Conservation (phyloP, 768 basidiomycete species). For the Fistulinella prunicolor region DNA sequence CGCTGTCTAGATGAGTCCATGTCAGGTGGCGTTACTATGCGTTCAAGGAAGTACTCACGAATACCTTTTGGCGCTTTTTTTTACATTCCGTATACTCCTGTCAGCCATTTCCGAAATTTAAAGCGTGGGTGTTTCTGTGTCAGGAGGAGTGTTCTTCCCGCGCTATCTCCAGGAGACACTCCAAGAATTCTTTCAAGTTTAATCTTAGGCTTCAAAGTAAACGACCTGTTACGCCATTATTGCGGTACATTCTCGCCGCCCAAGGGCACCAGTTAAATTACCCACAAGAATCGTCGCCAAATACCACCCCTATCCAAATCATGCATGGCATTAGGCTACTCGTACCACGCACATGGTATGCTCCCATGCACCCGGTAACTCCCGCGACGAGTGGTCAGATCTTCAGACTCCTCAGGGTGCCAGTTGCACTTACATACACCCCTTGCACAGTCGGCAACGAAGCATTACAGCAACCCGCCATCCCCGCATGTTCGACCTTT, state of each 20-base stretch:
- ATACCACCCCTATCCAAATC: background rate
- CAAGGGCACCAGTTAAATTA: background rate
- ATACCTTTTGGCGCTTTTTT: background rate
- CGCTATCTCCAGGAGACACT: too few relatives aligned
- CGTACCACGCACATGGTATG: too few relatives aligned
- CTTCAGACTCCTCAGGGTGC: too few relatives aligned
- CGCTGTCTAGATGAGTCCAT: too few relatives aligned
- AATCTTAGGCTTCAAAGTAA: background rate
- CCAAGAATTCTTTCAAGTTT: too few relatives aligned
- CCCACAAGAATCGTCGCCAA: conserved; percentile 8
- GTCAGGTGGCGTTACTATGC: too few relatives aligned
- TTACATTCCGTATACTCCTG: background rate
- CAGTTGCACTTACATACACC: background rate
- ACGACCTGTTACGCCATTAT: conserved; percentile 2
- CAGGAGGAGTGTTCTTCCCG: background rate
- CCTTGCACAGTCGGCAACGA: background rate
- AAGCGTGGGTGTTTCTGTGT: background rate
- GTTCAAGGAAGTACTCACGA: too few relatives aligned
- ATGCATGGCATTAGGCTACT: too few relatives aligned
- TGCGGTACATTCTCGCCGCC: background rate
- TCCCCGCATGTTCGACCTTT: conserved; percentile 1
- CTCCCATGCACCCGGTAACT: too few relatives aligned
- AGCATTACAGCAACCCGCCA: conserved; percentile 8
- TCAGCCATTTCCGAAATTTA: background rate
- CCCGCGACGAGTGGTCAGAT: too few relatives aligned